Percentiles rank a stretch among this genome's conserved stretches.
These are phyloP conservation scores for Fusarium compactum DNA, from an alignment of 2,329 filamentous ascomycete genomes.

Conservation along the genomic window DNA sequence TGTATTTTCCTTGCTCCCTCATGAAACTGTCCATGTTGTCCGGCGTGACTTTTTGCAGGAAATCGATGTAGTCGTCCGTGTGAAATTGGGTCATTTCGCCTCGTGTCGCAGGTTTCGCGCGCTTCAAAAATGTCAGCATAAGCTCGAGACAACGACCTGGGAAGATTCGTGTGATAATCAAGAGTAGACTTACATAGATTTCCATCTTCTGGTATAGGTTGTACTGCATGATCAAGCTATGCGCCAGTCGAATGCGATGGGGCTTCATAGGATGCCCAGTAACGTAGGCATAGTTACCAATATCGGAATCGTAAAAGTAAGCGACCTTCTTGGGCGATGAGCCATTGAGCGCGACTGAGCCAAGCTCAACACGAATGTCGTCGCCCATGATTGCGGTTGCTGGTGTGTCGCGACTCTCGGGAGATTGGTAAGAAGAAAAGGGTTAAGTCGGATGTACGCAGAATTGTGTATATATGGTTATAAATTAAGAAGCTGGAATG, in stretches of 20 bases:
- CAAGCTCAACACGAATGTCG: slow-evolving; percentile 55
- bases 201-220: slow-evolving; percentile 97
- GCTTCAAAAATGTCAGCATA: slow-evolving; percentile 62
- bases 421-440: slow-evolving; percentile 16
- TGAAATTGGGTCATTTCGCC: slow-evolving; percentile 96
- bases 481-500: slow-evolving; percentile 11
- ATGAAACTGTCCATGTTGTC: slow-evolving; percentile 97
- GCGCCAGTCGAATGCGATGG: slow-evolving; percentile 92
- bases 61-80: slow-evolving; percentile 94
- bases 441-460: slow-evolving; percentile 3
- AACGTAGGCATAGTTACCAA: slow-evolving; percentile 98
- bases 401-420: slow-evolving; percentile 33
- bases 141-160: background rate
- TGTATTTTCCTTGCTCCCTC: slow-evolving; percentile 93
- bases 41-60: slow-evolving; percentile 92
- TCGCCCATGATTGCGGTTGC: slow-evolving; percentile 52
- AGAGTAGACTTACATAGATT: slow-evolving; percentile 77
- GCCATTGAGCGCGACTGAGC: slow-evolving; percentile 62
- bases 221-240: slow-evolving; percentile 96
- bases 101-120: slow-evolving; percentile 86
- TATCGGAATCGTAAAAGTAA: slow-evolving; percentile 98
- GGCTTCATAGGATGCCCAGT: slow-evolving; percentile 99
- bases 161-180: background rate
- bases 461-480: slow-evolving; percentile 1
- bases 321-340: slow-evolving; percentile 82